A percentile compares a stretch with the other conserved stretches of the same genome.
These are phyloP conservation scores for Boletus coffeatus DNA, from an alignment of 1,284 basidiomycete genomes.

Conservation along the genomic window DNA sequence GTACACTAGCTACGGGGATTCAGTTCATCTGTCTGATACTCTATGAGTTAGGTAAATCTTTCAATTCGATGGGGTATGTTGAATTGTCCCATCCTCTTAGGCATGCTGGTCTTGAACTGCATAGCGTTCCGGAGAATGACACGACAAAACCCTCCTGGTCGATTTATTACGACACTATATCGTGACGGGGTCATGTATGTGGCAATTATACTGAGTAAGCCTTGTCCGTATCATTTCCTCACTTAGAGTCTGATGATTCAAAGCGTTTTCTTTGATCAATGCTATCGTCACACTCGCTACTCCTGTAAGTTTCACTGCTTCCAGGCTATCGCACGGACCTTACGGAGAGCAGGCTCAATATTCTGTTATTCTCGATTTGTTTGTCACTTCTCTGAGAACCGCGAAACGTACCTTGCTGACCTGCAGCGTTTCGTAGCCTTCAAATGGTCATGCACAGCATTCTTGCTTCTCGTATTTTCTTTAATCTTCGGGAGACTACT, in stretches of 20 bases:
- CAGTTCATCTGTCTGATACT: conserved; percentile 14
- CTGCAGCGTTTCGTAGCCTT: conserved; percentile 9
- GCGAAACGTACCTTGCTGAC: conserved; percentile 1
- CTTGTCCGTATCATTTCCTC: neutral
- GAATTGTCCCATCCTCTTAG: conserved; percentile 1
- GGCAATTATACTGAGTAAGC: conserved; percentile 14
- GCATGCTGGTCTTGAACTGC: conserved; percentile 20
- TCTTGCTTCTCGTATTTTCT: conserved; percentile 26
- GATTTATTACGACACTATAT: conserved; percentile 16
- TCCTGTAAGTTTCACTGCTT: conserved; percentile 6
- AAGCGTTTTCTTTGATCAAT: conserved; percentile 20
- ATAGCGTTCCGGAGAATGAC: conserved; percentile 18
- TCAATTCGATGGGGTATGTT: neutral
- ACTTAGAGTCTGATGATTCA: neutral
- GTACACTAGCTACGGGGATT: conserved; percentile 6
- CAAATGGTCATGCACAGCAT: conserved; percentile 23
- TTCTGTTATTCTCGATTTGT: conserved; percentile 19
- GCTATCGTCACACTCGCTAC: conserved; percentile 11
- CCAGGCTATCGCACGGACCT: neutral
- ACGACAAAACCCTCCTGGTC: conserved; percentile 8
- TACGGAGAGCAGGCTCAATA: conserved; percentile 10
- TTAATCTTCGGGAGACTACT: conserved; percentile 24
- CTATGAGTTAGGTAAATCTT: conserved; percentile 14
- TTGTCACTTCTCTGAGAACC: neutral
- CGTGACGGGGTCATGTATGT: conserved; percentile 22